Conservation (phyloP, 208 protist genomes). For the Acanthamoeba triangularis region DNA sequence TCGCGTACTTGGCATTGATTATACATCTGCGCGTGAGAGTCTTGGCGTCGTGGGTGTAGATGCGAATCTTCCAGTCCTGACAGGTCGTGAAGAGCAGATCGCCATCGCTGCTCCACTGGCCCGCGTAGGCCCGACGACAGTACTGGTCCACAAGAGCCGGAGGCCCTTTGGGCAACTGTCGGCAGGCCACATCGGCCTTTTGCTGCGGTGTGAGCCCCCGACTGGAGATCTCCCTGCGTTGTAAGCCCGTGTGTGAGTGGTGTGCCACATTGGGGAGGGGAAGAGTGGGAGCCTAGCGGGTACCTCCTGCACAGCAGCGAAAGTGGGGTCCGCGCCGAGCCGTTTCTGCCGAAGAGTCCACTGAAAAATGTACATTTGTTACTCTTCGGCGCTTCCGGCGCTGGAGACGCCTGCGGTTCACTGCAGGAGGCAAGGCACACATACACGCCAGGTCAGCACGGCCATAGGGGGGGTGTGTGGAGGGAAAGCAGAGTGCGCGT, state of each 20-base stretch:
- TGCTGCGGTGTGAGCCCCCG: conserved; percentile 8
- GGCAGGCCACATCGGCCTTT: background rate
- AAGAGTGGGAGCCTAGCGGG: background rate
- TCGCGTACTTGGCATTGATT: background rate
- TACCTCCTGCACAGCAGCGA: background rate
- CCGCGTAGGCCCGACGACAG: conserved; percentile 6
- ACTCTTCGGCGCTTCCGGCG: background rate
- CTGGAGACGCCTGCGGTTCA: background rate
- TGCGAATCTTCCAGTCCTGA: conserved; percentile 57
- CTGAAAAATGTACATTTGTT: conserved; percentile 21
- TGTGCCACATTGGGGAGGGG: background rate
- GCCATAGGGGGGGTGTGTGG: background rate
- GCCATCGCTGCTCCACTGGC: conserved; percentile 25
- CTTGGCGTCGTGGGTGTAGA: conserved; percentile 18
- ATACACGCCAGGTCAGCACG: background rate
- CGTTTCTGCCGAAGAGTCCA: background rate
- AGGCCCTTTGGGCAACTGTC: background rate
- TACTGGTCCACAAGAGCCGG: background rate
- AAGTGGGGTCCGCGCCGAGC: background rate
- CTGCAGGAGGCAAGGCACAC: background rate
- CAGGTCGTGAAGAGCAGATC: conserved; percentile 31
- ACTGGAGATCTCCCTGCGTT: background rate
- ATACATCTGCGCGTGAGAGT: background rate
- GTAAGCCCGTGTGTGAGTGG: background rate
- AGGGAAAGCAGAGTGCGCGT: background rate